Evolutionary conservation across 805 yeast genomes (phyloP).

Genomic region (Candida quercuum): DNA sequence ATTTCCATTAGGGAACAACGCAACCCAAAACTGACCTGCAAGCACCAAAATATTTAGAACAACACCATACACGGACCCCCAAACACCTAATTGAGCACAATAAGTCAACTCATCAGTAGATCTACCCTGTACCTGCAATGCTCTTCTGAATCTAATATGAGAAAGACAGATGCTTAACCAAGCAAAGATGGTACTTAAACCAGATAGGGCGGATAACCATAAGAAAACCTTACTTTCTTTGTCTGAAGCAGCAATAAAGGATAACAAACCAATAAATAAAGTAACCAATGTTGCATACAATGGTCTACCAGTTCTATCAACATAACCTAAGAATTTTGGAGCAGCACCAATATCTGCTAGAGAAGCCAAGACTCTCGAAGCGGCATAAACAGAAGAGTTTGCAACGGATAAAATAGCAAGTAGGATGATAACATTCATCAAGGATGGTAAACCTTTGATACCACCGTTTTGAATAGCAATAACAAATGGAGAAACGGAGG

Average conservation of each 20-base stretch:
- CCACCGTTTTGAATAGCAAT: slow-evolving; percentile 58
- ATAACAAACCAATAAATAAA: slow-evolving; percentile 45
- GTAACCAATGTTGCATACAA: slow-evolving; percentile 40
- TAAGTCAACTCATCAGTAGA: slow-evolving; percentile 60
- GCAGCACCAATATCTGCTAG: slow-evolving; percentile 47
- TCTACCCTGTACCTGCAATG: slow-evolving; percentile 57
- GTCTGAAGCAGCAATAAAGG: slow-evolving; percentile 58
- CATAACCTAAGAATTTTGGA: slow-evolving; percentile 40
- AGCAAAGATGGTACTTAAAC: slow-evolving; percentile 70
- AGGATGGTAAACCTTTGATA: slow-evolving; percentile 52
- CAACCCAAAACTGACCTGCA: slow-evolving; percentile 78
- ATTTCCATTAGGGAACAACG: slow-evolving; percentile 27
- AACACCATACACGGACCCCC: slow-evolving; percentile 62
- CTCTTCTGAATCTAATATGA: slow-evolving; percentile 64
- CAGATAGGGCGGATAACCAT: slow-evolving; percentile 77
- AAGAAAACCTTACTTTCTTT: slow-evolving; percentile 54
- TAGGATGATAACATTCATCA: slow-evolving; percentile 56
- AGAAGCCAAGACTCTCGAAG: slow-evolving; percentile 49
- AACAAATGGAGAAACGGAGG: slow-evolving; percentile 63
- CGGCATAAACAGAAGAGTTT: slow-evolving; percentile 48
- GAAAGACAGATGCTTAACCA: slow-evolving; percentile 73
- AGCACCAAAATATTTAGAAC: slow-evolving; percentile 55
- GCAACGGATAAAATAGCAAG: slow-evolving; percentile 50
- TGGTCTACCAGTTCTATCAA: slow-evolving; percentile 51
- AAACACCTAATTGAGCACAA: slow-evolving; percentile 62